These are phyloP conservation scores for Piper betle DNA, from an alignment of 164 flowering plant genomes.

Conservation along the genomic window DNA sequence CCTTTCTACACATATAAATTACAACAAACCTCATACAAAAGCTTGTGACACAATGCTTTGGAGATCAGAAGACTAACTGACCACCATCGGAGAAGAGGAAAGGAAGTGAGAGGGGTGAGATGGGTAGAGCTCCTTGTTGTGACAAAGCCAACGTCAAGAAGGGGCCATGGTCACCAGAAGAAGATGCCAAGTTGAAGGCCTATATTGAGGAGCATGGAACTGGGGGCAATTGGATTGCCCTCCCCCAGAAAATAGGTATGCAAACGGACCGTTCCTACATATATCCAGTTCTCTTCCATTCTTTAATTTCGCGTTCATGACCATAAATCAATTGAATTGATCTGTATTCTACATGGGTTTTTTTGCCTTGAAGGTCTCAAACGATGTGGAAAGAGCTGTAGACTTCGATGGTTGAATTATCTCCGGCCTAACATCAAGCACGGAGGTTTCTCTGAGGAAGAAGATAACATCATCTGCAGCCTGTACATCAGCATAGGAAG, in stretches of 20 bases:
- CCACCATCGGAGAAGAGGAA: constrained; percentile 3
- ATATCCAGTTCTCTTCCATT: neutral
- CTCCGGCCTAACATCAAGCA: constrained; percentile 80
- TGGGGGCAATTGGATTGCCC: constrained; percentile 85
- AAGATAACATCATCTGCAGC: constrained; percentile 75
- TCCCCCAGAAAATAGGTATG: constrained; percentile 74
- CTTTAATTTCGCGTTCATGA: neutral
- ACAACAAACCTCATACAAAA: neutral
- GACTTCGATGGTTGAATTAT: constrained; percentile 82
- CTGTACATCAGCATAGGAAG: constrained; percentile 74
- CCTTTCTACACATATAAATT: constrained; percentile 1
- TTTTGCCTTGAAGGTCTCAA: constrained; percentile 39
- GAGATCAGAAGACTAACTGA: neutral
- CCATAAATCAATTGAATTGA: neutral
- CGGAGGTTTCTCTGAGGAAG: constrained; percentile 83
- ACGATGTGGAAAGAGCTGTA: constrained; percentile 89
- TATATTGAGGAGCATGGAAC: constrained; percentile 60
- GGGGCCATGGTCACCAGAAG: constrained; percentile 95
- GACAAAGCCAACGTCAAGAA: constrained; percentile 83
- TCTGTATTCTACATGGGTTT: neutral
- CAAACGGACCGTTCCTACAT: neutral
- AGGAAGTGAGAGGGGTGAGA: constrained; percentile 7
- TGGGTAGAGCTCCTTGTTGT: constrained; percentile 97
- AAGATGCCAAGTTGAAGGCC: constrained; percentile 66
- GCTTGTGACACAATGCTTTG: neutral